Percentiles rank a stretch among this genome's conserved stretches.
phyloP scores from a whole-genome alignment of 257 asterid genomes.

The Gynochthodes officinalis region DNA sequence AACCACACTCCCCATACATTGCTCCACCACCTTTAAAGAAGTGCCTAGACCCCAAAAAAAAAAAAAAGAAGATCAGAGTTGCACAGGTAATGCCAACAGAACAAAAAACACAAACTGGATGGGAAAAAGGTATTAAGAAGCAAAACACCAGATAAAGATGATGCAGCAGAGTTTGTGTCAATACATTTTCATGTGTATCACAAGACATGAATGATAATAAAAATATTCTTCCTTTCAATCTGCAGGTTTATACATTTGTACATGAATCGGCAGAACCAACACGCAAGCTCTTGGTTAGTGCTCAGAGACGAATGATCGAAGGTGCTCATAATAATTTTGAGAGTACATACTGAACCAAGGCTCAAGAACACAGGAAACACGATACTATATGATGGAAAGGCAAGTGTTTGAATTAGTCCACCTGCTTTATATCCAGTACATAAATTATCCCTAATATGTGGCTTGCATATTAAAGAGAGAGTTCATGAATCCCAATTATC shows the following conservation, averaged over 20 bases:
- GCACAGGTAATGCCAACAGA: background rate
- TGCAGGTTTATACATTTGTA: background rate
- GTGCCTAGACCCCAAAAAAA: conserved; percentile 37
- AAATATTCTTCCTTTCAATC: background rate
- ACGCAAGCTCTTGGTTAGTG: too few species aligned
- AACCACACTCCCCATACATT: conserved; percentile 22
- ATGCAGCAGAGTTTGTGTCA: background rate
- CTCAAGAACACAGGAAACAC: background rate
- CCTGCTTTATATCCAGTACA: background rate
- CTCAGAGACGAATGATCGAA: background rate
- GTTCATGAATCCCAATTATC: background rate
- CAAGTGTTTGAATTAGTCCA: background rate
- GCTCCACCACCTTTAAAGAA: conserved; percentile 40
- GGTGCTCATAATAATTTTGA: background rate
- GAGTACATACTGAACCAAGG: background rate
- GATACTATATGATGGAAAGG: background rate
- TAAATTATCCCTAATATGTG: background rate
- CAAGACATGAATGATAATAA: background rate
- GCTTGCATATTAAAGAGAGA: background rate
- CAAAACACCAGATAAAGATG: background rate
- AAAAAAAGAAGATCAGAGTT: background rate
- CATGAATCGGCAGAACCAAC: background rate
- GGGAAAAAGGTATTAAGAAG: background rate
- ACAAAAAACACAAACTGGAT: too few species aligned
- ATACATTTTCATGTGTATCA: background rate